Evolutionary conservation across 2,329 filamentous ascomycete species (phyloP).

Genomic region (Nothophoma quercina): DNA sequence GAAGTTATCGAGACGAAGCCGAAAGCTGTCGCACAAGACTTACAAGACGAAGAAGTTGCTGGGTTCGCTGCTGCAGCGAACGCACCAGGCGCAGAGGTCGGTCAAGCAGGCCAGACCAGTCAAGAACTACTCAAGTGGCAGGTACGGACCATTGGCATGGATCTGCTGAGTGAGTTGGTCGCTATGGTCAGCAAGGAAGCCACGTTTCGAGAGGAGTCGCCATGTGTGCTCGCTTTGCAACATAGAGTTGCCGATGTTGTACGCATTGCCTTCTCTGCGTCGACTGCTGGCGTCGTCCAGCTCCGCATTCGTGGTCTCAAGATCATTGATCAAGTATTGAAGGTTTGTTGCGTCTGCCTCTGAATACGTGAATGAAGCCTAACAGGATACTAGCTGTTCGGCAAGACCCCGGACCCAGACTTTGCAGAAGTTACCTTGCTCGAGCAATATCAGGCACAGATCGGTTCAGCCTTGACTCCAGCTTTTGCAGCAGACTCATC

Average conservation of each 20-base stretch:
- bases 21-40: conserved; percentile 69
- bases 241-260: conserved; percentile 89
- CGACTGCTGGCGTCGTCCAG: conserved; percentile 89
- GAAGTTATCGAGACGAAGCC: conserved; percentile 56
- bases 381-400: conserved; percentile 72
- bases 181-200: conserved; percentile 79
- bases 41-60: conserved; percentile 95
- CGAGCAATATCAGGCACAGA: conserved; percentile 98
- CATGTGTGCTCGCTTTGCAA: conserved; percentile 80
- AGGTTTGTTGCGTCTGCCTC: conserved; percentile 51
- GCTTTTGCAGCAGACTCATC: conserved; percentile 96
- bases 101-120: conserved; percentile 55
- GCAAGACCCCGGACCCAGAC: conserved; percentile 92
- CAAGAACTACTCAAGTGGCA: conserved; percentile 96
- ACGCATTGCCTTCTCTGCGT: conserved; percentile 95
- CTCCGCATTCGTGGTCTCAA: conserved; percentile 89
- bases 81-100: conserved; percentile 55
- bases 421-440: conserved; percentile 96
- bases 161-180: conserved; percentile 84
- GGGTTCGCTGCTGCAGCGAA: conserved; percentile 84
- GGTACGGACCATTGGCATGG: conserved; percentile 91
- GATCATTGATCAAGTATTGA: conserved; percentile 91
- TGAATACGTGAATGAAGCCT: not conserved
- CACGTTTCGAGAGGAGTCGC: conserved; percentile 77
- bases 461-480: conserved; percentile 93